Conservation (phyloP, 2,329 filamentous ascomycete genomes). For the Periconia macrospinosa region DNA sequence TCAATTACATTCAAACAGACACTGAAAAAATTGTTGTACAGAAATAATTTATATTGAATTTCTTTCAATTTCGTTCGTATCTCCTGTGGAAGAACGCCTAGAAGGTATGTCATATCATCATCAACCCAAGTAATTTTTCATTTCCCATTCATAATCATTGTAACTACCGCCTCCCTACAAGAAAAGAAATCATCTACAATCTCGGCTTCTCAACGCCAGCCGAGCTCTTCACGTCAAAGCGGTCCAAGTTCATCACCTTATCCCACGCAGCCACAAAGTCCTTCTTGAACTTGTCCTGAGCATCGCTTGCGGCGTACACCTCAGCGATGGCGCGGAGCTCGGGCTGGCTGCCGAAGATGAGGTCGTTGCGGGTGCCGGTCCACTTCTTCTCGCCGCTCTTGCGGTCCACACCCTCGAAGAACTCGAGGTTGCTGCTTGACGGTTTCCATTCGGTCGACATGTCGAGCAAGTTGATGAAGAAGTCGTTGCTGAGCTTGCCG, state of each 20-base stretch:
- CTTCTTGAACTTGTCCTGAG: constrained; percentile 65
- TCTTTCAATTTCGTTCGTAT: too few relatives aligned
- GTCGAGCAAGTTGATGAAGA: constrained; percentile 79
- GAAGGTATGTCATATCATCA: too few relatives aligned
- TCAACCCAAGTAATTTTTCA: too few relatives aligned
- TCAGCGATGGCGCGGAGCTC: constrained; percentile 73
- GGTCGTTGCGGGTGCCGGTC: constrained; percentile 68
- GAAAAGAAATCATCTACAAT: constrained; percentile 2
- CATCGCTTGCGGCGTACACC: constrained; percentile 66
- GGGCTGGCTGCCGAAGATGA: constrained; percentile 73
- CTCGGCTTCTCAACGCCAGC: constrained; percentile 19
- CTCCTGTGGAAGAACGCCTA: too few relatives aligned
- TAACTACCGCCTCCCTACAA: neutral
- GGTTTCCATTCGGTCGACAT: constrained; percentile 66
- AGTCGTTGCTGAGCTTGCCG: constrained; percentile 75
- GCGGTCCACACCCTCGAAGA: constrained; percentile 66
- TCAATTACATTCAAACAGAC: too few relatives aligned
- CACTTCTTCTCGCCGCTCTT: constrained; percentile 68
- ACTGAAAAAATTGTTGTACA: too few relatives aligned
- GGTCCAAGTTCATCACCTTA: constrained; percentile 75
- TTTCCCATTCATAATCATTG: too few relatives aligned
- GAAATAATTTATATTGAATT: too few relatives aligned
- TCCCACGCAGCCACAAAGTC: constrained; percentile 73
- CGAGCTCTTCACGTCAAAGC: constrained; percentile 59
- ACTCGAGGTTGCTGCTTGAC: constrained; percentile 52